Evolutionary conservation across 208 protist species (phyloP).

Genomic region (Trypanosoma avium): DNA sequence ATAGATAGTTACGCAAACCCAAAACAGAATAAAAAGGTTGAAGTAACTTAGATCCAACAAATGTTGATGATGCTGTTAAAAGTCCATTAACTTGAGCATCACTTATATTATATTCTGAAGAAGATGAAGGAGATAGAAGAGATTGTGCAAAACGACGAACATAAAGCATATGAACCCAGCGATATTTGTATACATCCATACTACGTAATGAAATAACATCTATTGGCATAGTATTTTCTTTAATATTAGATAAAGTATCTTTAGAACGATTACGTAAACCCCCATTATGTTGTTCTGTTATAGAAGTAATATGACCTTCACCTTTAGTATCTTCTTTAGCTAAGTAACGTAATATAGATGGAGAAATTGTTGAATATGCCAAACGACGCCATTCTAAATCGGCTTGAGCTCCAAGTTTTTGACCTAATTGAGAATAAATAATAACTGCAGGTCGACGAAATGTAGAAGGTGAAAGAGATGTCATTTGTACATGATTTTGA

Average conservation of each 20-base stretch:
- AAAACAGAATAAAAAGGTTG: conserved; percentile 69
- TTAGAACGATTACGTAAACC: conserved; percentile 18
- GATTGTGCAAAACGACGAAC: conserved; percentile 68
- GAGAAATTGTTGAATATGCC: conserved; percentile 70
- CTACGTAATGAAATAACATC: conserved; percentile 82
- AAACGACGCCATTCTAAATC: conserved; percentile 74
- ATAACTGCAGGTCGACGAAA: conserved; percentile 78
- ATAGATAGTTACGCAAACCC: conserved; percentile 82
- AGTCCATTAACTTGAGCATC: conserved; percentile 25
- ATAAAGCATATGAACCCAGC: conserved; percentile 80
- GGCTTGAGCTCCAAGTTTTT: conserved; percentile 74
- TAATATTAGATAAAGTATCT: not conserved
- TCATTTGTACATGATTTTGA: conserved; percentile 53
- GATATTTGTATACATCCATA: conserved; percentile 78
- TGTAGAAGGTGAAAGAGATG: conserved; percentile 39
- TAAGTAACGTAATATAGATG: conserved; percentile 49
- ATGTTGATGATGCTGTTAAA: conserved; percentile 65
- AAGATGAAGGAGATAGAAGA: conserved; percentile 21
- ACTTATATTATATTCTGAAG: not conserved
- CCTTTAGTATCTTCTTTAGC: conserved; percentile 21
- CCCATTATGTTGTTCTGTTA: conserved; percentile 10
- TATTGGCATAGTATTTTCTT: conserved; percentile 40
- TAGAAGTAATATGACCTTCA: conserved; percentile 28
- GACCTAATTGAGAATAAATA: conserved; percentile 83
- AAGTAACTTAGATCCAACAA: conserved; percentile 73